phyloP scores from a whole-genome alignment of 805 yeast genomes.

The Metschnikowia lochheadii region DNA sequence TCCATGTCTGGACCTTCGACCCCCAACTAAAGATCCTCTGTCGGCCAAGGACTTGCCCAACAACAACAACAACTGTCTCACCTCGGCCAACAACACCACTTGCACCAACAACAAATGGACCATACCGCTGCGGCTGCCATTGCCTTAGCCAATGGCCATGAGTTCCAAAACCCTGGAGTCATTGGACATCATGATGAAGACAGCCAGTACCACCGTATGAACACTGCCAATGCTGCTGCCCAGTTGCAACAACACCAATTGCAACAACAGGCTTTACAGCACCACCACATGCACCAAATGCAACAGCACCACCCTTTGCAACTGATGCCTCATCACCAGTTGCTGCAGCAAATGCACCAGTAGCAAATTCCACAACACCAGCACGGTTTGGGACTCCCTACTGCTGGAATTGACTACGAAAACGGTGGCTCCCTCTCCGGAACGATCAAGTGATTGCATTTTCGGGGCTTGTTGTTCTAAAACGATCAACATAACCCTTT shows the following conservation, averaged over 20 bases:
- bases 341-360: constrained; percentile 20
- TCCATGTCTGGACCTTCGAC: constrained; percentile 20
- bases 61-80: constrained; percentile 5
- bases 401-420: constrained; percentile 19
- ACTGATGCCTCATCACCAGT: constrained; percentile 17
- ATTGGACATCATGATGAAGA: constrained; percentile 21
- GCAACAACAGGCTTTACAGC: constrained; percentile 18
- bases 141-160: constrained; percentile 20
- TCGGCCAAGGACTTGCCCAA: constrained; percentile 9
- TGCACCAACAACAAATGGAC: constrained; percentile 19
- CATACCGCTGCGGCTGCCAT: constrained; percentile 21
- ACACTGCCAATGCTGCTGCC: constrained; percentile 17
- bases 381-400: constrained; percentile 17
- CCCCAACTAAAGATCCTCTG: constrained; percentile 18
- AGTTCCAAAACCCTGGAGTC: constrained; percentile 18
- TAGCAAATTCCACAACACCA: constrained; percentile 20
- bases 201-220: constrained; percentile 16
- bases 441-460: too few relatives aligned
- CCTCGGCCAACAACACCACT: constrained; percentile 19
- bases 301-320: constrained; percentile 18
- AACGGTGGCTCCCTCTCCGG: constrained; percentile 20
- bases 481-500: too few relatives aligned
- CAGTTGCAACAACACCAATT: constrained; percentile 17
- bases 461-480: too few relatives aligned
- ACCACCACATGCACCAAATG: constrained; percentile 14